Base-by-base conservation (phyloP, 495 filamentous ascomycete species). In the Neurospora hispaniola region DNA sequence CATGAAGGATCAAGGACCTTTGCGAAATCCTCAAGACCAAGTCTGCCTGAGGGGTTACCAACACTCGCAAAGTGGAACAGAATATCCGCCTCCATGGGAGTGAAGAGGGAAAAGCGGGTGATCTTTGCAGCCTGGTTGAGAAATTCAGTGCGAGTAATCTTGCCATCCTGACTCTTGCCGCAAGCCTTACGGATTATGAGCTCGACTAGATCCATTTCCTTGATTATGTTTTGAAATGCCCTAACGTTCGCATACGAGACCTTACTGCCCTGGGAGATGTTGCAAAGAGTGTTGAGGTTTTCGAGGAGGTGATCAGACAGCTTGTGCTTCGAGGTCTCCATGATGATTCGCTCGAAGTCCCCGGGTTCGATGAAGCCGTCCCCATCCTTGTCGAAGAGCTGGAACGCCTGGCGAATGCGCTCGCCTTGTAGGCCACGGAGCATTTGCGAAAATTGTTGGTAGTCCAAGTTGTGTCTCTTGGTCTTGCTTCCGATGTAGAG, bases 81-180 rank as follows among this genome's bases (percentile, higher is more conserved):
- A 75, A 99, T 98, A 80, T 98, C 96, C 4, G 96, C 96, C 81
- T 99, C 96, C 95, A 99, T 97, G 1, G 96, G 96, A 0, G 96
- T 98, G 82, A 97, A 97, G 0, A 96, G 86, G 5, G 54, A 94
- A 83, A 97, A 99, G 27, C 96, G 89, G 35, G 94, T 96, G 76
- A 94, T 89, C 48, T 90, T 90, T 31, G 95, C 90, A 23, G 96
- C 96, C 82, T 97, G 94, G 82, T 97, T 97, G 66, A 99, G 83
- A 82, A 99, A 99, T 76, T 98, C 96, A 20, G 93, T 88, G 40
- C 93, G 88, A 6, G 95, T 97, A 78, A 99, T 98, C 83, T 92
- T 97, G 71, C 94, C 94, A 76, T 99, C 96, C 8, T 81, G 76
- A 78, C 92, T 95, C 82, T 97, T 96, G 76, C 85, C 82, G 71